phyloP scores from a whole-genome alignment of 495 filamentous ascomycete genomes.

The Xylaria curta region DNA sequence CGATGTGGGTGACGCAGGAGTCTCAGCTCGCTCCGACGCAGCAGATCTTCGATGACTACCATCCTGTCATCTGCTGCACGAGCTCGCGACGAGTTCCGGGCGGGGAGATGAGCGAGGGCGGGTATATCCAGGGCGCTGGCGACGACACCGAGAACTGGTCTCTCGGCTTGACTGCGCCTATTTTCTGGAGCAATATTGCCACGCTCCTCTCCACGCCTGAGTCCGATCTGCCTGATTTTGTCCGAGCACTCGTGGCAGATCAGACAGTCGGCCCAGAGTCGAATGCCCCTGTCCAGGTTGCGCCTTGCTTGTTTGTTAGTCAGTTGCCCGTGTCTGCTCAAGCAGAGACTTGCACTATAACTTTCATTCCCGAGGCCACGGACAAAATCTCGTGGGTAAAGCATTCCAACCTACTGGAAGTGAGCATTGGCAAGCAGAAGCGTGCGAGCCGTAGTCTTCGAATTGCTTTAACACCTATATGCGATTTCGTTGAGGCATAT shows the following conservation, averaged over 20 bases:
- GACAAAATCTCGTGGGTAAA: constrained; percentile 43
- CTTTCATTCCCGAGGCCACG: constrained; percentile 44
- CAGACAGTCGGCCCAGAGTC: constrained; percentile 25
- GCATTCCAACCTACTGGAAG: constrained; percentile 56
- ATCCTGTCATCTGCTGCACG: constrained; percentile 80
- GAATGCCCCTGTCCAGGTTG: constrained; percentile 44
- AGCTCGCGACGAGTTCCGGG: constrained; percentile 72
- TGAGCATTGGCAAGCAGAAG: constrained; percentile 70
- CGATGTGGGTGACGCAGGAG: constrained; percentile 66
- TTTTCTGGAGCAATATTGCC: constrained; percentile 77
- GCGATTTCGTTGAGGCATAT: constrained; percentile 49
- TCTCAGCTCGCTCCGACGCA: constrained; percentile 38
- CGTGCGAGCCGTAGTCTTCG: constrained; percentile 77
- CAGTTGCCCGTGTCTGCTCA: constrained; percentile 30
- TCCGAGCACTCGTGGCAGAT: constrained; percentile 58
- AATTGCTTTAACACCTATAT: constrained; percentile 63
- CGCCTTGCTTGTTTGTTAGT: constrained; percentile 44
- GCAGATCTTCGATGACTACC: constrained; percentile 57
- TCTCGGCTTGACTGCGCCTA: constrained; percentile 69
- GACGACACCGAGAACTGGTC: constrained; percentile 95
- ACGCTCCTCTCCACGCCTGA: constrained; percentile 65
- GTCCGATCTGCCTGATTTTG: constrained; percentile 67
- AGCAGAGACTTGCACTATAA: constrained; percentile 34
- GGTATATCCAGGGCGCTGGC: constrained; percentile 92
- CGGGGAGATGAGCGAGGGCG: constrained; percentile 68